Base-by-base conservation (phyloP, 2,329 filamentous ascomycete species). In the Proliferodiscus dingleyae region DNA sequence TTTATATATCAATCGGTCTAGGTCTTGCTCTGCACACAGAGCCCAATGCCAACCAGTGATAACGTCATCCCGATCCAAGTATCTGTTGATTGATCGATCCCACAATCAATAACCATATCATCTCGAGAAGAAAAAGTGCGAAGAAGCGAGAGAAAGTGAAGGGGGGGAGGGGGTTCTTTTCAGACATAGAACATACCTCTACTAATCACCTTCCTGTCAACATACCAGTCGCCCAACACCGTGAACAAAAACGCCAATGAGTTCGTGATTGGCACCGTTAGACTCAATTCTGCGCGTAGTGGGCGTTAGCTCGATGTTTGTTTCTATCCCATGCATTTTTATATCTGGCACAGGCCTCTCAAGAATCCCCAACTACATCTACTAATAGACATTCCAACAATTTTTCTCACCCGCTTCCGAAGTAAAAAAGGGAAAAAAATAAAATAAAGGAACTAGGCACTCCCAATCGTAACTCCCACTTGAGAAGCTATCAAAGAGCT, bases 221-320 rank as follows among this genome's bases (percentile, higher is more conserved):
- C 89, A 73, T 85, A 94, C 89, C 90, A 97, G 58, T 97, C 91
- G 1, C 90, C 91, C 10, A 96, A 61, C 2, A 96, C 90, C 0
- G 91, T 97, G 62, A 96, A 97, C n/a, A 97, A 68, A 58, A 97
- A 97, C 0, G 91, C 91, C 61, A 95, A 70, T 0, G 89, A 95
- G 61, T 97, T 97, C 2, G 91, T 90, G 52, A 97, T 93, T 2
- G 91, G 91, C 1, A 97, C 90, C 2, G 90, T 96, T 52, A 97
- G 72, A 62, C 89, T 95, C 57, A 97, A 64, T 66, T 97, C 91
- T 93, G 57, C 16, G 16, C 6, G 1, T 9, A 6, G 11, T 34
- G 10, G 19, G 32, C 32, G 10, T 10, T 18, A 9, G 32, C 32
- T 34, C 16, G 7, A 7, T 13, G 29, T 32, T 32, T 32, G 13